Conservation (phyloP, 305 asterid genomes). For the Solanum aculeatissimum region DNA sequence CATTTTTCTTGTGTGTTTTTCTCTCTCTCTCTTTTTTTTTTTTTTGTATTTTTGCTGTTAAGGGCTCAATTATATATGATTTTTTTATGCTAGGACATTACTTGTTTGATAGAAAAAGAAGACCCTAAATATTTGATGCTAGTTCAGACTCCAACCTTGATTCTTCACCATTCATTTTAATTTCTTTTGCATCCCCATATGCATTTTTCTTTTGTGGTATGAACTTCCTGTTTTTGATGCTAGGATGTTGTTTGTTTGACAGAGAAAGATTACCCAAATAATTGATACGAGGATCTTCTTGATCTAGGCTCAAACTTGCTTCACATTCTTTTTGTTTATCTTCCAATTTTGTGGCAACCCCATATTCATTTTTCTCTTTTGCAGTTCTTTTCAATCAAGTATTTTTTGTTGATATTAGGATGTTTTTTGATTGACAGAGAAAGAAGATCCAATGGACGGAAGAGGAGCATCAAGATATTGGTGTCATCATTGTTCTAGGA, state of each 20-base stretch:
- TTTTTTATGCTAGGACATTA: not conserved
- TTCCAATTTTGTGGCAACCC: not conserved
- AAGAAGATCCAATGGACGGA: slow-evolving; percentile 39
- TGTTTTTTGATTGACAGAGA: not conserved
- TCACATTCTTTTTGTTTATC: not conserved
- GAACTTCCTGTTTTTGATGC: not conserved
- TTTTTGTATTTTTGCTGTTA: not conserved
- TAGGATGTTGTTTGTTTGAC: not conserved
- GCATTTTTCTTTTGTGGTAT: not conserved
- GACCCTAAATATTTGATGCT: not conserved
- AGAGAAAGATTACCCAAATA: not conserved
- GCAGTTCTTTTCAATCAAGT: not conserved
- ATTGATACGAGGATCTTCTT: not conserved
- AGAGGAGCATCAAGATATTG: slow-evolving; percentile 34
- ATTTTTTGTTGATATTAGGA: not conserved
- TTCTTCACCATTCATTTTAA: too few species aligned
- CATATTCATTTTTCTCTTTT: not conserved
- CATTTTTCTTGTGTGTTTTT: not conserved
- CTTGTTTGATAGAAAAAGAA: not conserved
- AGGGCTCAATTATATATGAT: not conserved
- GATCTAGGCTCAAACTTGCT: not conserved
- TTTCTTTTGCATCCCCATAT: too few species aligned
- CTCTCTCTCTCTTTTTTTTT: too few species aligned
- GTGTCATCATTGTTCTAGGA: slow-evolving; percentile 72
- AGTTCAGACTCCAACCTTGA: too few species aligned